Evolutionary conservation across 2,329 filamentous ascomycete species (phyloP), one percentile per base, ranked within the genome.

Genomic region (Diaporthe sp.): DNA sequence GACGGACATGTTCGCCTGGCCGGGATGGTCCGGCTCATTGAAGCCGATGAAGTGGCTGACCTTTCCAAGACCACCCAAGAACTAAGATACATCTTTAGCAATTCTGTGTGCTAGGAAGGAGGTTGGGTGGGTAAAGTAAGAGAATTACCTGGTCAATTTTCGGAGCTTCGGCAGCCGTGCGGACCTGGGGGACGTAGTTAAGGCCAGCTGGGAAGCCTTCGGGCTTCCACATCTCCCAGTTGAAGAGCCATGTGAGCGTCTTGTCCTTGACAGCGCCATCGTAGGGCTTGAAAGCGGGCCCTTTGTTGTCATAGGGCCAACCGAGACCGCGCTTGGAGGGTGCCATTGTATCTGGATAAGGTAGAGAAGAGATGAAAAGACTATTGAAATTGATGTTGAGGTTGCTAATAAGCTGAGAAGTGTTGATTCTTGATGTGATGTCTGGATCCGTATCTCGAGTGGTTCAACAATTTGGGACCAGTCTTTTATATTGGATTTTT

Each of bases 221-320:
- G 55, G 65, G 73, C 65, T 71, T 74, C 73, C 73, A 74, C 73
- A 74, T 74, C 63, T 74, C 73, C 73, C 73, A 71, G 65, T 74
- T 74, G 63, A 74, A 74, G 17, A 74, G 63, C 73, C 73, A 74
- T 10, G 73, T 71, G 44, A 74, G 63, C 37, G 57, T 39, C 6
- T 71, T 10, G 39, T 61, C 58, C 39, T 71, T 57, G 42, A 74
- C 31, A 13, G 73, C 73, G 15, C n/a, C n/a, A 5, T 55, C 42
- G 25, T 71, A 74, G 20, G 73, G 63, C 44, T 61, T 60, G 42
- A 74, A 74, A 22, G 65, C 73, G 34, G 22, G 31, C 13, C 47
- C 65, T 9, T 71, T 39, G 44, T 74, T 74, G 20, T 74, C 73
- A 20, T 51, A 74, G 6, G 73, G 73, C 73, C 73, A 74, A 10